Base-by-base conservation (phyloP, 331 rosid genomes). In the Cucumis variabilis region DNA sequence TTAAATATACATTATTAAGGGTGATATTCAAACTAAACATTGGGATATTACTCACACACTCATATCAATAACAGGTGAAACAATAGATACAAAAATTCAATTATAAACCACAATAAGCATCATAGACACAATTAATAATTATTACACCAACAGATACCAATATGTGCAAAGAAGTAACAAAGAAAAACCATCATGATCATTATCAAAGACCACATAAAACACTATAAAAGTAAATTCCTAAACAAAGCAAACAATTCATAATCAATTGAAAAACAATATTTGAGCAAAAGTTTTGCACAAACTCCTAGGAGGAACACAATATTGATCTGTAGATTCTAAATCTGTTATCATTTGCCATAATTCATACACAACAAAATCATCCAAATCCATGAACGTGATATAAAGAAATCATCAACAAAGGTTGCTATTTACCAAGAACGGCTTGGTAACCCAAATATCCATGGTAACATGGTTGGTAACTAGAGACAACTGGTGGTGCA, bases 401-500 rank as follows among this genome's bases (percentile, higher is more conserved):
- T n/a, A 78, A 50, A 80, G 41, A 65, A n/a, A n/a, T n/a, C 25
- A 19, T 25, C 28, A 3, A 71, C 33, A 67, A 20, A 53, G 13
- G 55, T 19, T n/a, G 63, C 30, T 13, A 58, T 37, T 41, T 90
- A 94, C 96, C 98, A 14, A 94, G 93, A 75, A 90, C 86, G 21
- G 91, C 62, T 82, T 82, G 95, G 88, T 89, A 91, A 25, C 92
- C 96, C 24, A 87, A 86, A 11, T 80, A 90, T 17, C 83, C 84
- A 12, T 71, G 89, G 20, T 76, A 76, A 6, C 77, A 86, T 37
- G 96, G 91, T 17, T 55, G 92, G 25, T 30, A 90, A 55, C 53
- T 85, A n/a, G 88, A 69, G 23, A 86, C 27, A 48, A 73, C 89
- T 16, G 85, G 84, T 7, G 91, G 92, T 5, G 91, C 91, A 23